These are phyloP conservation scores for Mycena venus DNA, from an alignment of 768 basidiomycete genomes.

Conservation along the genomic window DNA sequence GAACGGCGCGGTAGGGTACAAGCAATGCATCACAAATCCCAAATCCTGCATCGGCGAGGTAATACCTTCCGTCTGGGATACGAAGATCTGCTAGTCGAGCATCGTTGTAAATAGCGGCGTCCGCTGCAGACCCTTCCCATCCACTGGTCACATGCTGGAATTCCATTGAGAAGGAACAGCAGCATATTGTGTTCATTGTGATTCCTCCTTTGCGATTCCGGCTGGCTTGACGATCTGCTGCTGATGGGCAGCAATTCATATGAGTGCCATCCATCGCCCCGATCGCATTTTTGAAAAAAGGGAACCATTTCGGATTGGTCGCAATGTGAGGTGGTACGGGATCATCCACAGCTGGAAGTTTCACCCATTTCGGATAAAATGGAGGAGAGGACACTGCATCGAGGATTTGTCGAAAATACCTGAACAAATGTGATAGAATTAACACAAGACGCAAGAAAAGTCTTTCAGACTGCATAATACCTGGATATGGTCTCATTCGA, in stretches of 20 bases:
- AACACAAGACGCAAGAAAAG: background rate
- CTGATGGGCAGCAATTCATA: constrained; percentile 37
- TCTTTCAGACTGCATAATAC: no score
- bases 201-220: constrained; percentile 42
- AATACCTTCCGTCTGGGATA: constrained; percentile 33
- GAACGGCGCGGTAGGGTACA: constrained; percentile 38
- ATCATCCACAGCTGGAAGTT: constrained; percentile 20
- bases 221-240: constrained; percentile 20
- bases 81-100: constrained; percentile 20
- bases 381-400: background rate
- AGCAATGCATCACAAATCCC: constrained; percentile 31
- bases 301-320: constrained; percentile 46
- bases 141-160: constrained; percentile 42
- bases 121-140: constrained; percentile 40
- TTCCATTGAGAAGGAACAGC: constrained; percentile 34
- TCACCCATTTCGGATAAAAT: constrained; percentile 44
- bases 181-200: constrained; percentile 43
- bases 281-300: constrained; percentile 45
- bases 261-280: constrained; percentile 54
- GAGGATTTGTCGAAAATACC: background rate
- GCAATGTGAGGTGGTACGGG: constrained; percentile 39
- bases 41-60: constrained; percentile 37
- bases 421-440: background rate
- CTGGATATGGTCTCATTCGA: constrained; percentile 33
- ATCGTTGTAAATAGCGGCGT: constrained; percentile 32